These are phyloP conservation scores for Wickerhamomyces strasburgensis DNA, from an alignment of 805 yeast genomes.

Conservation along the genomic window DNA sequence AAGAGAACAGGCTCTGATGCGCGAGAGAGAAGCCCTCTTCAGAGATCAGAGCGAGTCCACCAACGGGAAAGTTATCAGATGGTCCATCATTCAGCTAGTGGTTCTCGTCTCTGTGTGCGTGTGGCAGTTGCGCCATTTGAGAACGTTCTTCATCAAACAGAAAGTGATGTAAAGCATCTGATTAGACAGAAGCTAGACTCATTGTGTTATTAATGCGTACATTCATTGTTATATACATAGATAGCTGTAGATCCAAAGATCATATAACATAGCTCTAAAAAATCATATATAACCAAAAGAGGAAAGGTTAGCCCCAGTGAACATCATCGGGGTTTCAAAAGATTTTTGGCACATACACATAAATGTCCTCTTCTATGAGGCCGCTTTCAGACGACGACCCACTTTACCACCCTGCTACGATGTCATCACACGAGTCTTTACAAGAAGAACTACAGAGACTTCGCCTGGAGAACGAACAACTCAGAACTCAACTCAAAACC, in stretches of 20 bases:
- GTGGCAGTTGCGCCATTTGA: slow-evolving; percentile 74
- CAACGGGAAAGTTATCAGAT: slow-evolving; percentile 63
- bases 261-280: too few relatives aligned
- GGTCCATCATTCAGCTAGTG: slow-evolving; percentile 69
- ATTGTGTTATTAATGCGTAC: too few relatives aligned
- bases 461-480: slow-evolving; percentile 1
- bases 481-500: not conserved
- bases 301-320: too few relatives aligned
- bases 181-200: too few relatives aligned
- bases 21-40: slow-evolving; percentile 66
- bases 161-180: slow-evolving; percentile 76
- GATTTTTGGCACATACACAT: too few relatives aligned
- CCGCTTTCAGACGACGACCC: too few relatives aligned
- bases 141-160: slow-evolving; percentile 80
- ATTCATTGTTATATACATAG: too few relatives aligned
- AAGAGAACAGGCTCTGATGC: slow-evolving; percentile 59
- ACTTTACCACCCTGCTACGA: not conserved
- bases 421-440: not conserved
- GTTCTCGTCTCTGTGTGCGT: slow-evolving; percentile 66
- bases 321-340: too few relatives aligned
- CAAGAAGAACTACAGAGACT: slow-evolving; percentile 2
- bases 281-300: too few relatives aligned
- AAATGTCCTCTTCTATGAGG: too few relatives aligned
- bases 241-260: too few relatives aligned
- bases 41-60: slow-evolving; percentile 75